Conservation (phyloP, 2,329 filamentous ascomycete genomes). For the Fusarium equiseti region DNA sequence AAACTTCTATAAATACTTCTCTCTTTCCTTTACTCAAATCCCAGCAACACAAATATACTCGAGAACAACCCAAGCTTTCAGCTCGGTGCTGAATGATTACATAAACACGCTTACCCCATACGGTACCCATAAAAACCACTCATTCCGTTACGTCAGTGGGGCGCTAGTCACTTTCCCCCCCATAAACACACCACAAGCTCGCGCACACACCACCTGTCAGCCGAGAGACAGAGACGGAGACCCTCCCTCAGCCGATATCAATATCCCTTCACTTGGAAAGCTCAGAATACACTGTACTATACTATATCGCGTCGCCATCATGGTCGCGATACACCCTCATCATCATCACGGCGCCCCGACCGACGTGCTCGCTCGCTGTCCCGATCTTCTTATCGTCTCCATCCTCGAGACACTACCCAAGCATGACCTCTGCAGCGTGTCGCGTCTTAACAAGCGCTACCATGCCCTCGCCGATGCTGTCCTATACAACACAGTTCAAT, state of each 20-base stretch:
- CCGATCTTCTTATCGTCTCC: constrained; percentile 56
- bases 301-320: background rate
- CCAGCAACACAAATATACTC: background rate
- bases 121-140: constrained; percentile 29
- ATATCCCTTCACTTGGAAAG: background rate
- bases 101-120: constrained; percentile 30
- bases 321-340: constrained; percentile 22
- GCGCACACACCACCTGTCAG: constrained; percentile 20
- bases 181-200: constrained; percentile 10
- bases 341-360: constrained; percentile 8
- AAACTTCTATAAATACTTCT: background rate
- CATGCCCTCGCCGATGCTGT: constrained; percentile 61
- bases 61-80: constrained; percentile 3
- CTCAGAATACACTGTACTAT: background rate
- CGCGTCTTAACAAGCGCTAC: constrained; percentile 57
- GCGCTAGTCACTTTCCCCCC: constrained; percentile 18
- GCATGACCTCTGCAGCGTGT: constrained; percentile 58
- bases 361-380: constrained; percentile 48
- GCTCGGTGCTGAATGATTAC: constrained; percentile 11
- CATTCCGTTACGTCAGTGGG: constrained; percentile 14
- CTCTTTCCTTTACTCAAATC: accelerated
- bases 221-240: background rate
- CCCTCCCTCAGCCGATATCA: background rate
- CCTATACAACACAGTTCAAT: constrained; percentile 61
- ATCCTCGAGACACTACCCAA: constrained; percentile 56